Conservation (phyloP, 495 filamentous ascomycete genomes). For the Hypoxylon fragiforme region DNA sequence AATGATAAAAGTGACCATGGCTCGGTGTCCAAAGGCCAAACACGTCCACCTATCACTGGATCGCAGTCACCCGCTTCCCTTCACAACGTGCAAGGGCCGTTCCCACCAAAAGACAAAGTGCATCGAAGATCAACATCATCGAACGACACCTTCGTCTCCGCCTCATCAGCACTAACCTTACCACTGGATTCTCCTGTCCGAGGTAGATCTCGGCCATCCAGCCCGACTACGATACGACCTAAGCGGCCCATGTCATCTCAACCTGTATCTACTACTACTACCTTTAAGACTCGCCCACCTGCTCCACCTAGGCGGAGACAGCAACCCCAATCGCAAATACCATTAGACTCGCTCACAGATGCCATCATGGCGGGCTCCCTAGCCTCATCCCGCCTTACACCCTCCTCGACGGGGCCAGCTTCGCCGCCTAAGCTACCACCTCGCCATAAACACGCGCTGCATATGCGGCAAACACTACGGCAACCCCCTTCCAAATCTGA, state of each 20-base stretch:
- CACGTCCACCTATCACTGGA: background rate
- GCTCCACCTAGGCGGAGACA: slow-evolving; percentile 15
- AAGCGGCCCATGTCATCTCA: slow-evolving; percentile 8
- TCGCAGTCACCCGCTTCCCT: background rate
- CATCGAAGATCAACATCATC: slow-evolving; percentile 42
- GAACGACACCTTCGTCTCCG: slow-evolving; percentile 52
- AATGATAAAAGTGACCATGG: slow-evolving; percentile 16
- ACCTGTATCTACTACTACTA: slow-evolving; percentile 5
- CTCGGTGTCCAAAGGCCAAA: slow-evolving; percentile 2
- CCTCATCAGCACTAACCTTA: slow-evolving; percentile 46
- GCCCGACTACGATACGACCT: slow-evolving; percentile 7
- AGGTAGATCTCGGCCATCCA: slow-evolving; percentile 17
- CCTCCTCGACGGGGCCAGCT: slow-evolving; percentile 29
- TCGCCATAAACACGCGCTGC: slow-evolving; percentile 37
- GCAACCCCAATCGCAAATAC: background rate
- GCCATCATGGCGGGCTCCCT: slow-evolving; percentile 86
- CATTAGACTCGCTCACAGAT: slow-evolving; percentile 58
- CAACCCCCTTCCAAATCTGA: slow-evolving; percentile 61
- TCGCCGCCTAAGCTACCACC: slow-evolving; percentile 37
- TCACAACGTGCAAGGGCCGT: background rate
- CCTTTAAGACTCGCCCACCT: slow-evolving; percentile 4
- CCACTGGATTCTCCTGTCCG: slow-evolving; percentile 32
- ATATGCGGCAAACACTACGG: slow-evolving; percentile 75
- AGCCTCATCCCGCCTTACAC: slow-evolving; percentile 62
- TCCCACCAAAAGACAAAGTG: background rate